Evolutionary conservation across 2,329 filamentous ascomycete species (phyloP), one percentile per base, ranked within the genome.

Genomic region (Aureobasidium sp.): DNA sequence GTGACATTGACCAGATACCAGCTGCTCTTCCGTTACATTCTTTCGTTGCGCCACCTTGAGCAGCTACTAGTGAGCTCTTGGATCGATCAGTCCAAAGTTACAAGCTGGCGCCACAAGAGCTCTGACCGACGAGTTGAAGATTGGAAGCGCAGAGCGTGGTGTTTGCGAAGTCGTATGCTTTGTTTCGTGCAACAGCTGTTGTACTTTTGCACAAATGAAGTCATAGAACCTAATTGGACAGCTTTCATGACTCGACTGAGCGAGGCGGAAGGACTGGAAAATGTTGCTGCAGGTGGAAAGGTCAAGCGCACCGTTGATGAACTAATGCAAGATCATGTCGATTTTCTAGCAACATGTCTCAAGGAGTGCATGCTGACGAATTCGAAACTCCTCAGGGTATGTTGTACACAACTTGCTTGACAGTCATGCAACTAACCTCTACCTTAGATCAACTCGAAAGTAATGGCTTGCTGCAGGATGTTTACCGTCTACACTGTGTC

Each of bases 321-420:
- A 76, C 77, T 99, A 71, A 99, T 99, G 94, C 91, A 97, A 76
- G 92, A 97, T 71, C 94, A 99, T 76, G 92, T 99, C 63, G 94
- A 97, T 75, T 99, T 99, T 73, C 78, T 99, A 52, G 94, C 97
- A 69, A 97, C 94, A 5, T 99, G 94, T 73, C 80, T 99, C 69
- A 99, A 97, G 76, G 94, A 97, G 77, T 97, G 94, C 78, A 97
- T 97, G 91, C 81, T 99, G 66, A 99, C 94, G 25, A 97, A 99
- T 74, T 91, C 90, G 71, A 97, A 96, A 77, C 81, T 99, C 7
- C 78, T 99, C 6, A 88, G 91, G 76, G 93, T 96, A 82, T 66
- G 80, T 74, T 50, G 3, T 37, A 13, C 15, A 44, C 5, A 25
- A 25, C 62, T 9, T 62, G 41, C 34, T 45, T 44, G 16, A 29